Evolutionary conservation across 179 eudicot species (phyloP).

Genomic region (Drosera spatulata): DNA sequence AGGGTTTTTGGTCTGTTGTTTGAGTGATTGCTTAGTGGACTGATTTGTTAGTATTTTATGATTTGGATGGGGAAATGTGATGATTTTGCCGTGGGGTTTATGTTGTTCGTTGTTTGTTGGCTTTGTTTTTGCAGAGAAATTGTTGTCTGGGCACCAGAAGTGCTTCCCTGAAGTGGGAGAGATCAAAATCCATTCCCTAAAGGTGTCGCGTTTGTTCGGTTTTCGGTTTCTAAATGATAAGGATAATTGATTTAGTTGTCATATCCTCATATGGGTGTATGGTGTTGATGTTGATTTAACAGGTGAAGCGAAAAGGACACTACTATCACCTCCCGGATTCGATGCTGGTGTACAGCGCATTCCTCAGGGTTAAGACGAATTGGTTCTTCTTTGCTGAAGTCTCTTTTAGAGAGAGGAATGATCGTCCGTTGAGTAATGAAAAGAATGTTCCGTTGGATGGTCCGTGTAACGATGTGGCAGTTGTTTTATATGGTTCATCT

Average conservation of each 20-base stretch:
- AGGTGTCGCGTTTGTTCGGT: constrained; percentile 25
- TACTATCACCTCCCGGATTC: constrained; percentile 52
- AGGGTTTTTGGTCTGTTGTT: too few species aligned
- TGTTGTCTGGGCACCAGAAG: constrained; percentile 33
- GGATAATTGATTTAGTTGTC: not conserved
- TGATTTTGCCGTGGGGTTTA: too few species aligned
- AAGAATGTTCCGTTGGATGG: constrained; percentile 8
- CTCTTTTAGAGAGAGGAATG: constrained; percentile 10
- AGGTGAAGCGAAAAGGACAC: constrained; percentile 49
- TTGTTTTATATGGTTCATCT: not conserved
- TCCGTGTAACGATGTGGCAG: constrained; percentile 7
- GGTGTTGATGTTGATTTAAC: constrained; percentile 5
- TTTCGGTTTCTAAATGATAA: not conserved
- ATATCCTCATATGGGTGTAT: constrained; percentile 8
- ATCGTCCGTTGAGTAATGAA: constrained; percentile 4
- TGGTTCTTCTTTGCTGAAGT: constrained; percentile 56
- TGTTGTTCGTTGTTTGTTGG: too few species aligned
- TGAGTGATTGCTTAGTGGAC: too few species aligned
- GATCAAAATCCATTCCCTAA: constrained; percentile 35
- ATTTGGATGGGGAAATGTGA: too few species aligned
- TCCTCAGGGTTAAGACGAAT: constrained; percentile 22
- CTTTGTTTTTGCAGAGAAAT: constrained; percentile 25
- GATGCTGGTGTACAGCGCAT: constrained; percentile 44
- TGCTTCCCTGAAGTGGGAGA: constrained; percentile 49
- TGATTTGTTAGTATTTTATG: too few species aligned